These are phyloP conservation scores for Clavulina sp. DNA, from an alignment of 768 basidiomycete genomes.

Conservation along the genomic window DNA sequence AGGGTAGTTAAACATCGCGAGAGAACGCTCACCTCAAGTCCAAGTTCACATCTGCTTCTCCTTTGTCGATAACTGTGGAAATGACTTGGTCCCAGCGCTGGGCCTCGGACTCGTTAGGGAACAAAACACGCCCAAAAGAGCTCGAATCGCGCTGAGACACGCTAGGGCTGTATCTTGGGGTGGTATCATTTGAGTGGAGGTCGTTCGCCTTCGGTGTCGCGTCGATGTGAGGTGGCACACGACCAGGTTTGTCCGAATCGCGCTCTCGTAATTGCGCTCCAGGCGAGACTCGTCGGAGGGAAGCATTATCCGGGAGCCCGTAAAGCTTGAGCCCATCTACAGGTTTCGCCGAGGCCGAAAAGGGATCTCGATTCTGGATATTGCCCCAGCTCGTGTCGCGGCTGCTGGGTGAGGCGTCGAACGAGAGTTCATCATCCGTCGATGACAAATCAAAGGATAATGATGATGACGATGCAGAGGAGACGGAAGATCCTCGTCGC, in stretches of 20 bases:
- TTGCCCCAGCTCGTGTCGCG: background rate
- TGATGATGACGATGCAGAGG: background rate
- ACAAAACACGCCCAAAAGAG: background rate
- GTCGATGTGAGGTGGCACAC: background rate
- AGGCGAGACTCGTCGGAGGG: too few relatives aligned
- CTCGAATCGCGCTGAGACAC: background rate
- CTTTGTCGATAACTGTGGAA: background rate
- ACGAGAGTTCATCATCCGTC: background rate
- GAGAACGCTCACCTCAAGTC: background rate
- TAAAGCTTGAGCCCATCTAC: background rate
- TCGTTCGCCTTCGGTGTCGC: background rate
- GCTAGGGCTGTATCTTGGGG: background rate
- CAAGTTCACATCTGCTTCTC: background rate
- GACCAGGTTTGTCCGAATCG: too few relatives aligned
- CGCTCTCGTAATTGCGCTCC: too few relatives aligned
- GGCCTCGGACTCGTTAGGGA: background rate
- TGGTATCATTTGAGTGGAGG: background rate
- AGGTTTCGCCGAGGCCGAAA: background rate
- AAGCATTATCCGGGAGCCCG: background rate
- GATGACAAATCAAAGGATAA: background rate
- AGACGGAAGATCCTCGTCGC: background rate
- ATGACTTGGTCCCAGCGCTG: background rate
- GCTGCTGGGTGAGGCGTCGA: background rate
- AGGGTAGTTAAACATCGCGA: background rate
- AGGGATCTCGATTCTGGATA: background rate